Percentiles rank a stretch among this genome's conserved stretches.
phyloP scores from a whole-genome alignment of 345 rosid species.

The Salix arbutifolia region DNA sequence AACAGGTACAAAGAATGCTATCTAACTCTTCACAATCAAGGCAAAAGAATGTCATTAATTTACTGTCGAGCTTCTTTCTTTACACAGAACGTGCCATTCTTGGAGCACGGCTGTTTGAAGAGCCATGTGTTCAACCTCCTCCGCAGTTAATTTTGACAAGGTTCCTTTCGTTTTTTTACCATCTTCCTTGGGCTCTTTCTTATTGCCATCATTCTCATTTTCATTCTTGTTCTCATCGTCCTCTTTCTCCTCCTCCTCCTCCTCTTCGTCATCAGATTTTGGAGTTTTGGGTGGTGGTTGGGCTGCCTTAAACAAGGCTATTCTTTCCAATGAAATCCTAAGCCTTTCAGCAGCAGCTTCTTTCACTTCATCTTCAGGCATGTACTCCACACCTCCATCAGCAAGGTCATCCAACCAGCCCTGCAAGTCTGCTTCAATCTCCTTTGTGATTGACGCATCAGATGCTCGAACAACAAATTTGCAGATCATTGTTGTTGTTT shows the following conservation, averaged over 20 bases:
- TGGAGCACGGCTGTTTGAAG: conserved; percentile 93
- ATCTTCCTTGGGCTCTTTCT: conserved; percentile 37
- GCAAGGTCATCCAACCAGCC: conserved; percentile 97
- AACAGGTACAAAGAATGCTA: conserved; percentile 14
- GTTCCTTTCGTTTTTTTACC: conserved; percentile 56
- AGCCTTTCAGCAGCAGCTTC: conserved; percentile 84
- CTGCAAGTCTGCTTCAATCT: conserved; percentile 86
- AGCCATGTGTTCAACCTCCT: conserved; percentile 93
- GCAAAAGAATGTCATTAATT: conserved; percentile 3
- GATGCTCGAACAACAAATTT: conserved; percentile 96
- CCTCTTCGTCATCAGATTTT: conserved; percentile 46
- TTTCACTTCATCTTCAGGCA: conserved; percentile 97
- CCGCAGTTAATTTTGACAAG: conserved; percentile 76
- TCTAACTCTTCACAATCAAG: neutral
- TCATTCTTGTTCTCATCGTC: conserved; percentile 21
- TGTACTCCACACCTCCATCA: conserved; percentile 87
- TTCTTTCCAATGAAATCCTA: conserved; percentile 84
- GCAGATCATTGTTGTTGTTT: conserved; percentile 95
- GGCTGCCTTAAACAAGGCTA: conserved; percentile 89
- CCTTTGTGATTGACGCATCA: conserved; percentile 86
- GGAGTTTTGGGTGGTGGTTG: conserved; percentile 60
- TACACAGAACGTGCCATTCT: conserved; percentile 91
- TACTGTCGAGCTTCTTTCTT: conserved; percentile 57
- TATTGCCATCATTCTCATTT: conserved; percentile 24
- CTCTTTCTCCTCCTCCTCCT: conserved; percentile 33